Conservation (phyloP, 768 basidiomycete genomes). For the Kwoniella bestiolae region DNA sequence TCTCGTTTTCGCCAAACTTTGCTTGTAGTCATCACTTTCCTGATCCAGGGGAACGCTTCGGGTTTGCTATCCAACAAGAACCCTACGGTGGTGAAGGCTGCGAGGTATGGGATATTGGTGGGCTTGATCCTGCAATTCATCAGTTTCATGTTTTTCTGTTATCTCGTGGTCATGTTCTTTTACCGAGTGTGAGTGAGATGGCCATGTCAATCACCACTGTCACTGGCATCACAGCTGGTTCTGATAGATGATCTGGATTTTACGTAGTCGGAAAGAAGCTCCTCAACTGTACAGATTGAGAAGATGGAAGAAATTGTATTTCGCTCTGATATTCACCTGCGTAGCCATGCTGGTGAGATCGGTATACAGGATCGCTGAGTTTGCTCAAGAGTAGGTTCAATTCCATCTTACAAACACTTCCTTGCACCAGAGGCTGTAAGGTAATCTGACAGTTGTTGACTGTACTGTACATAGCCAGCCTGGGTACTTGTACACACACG, state of each 20-base stretch:
- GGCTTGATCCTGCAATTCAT: constrained; percentile 53
- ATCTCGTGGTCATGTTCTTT: constrained; percentile 42
- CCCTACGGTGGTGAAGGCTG: constrained; percentile 28
- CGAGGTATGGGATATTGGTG: constrained; percentile 51
- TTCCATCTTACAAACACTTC: neutral
- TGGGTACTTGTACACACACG: constrained; percentile 53
- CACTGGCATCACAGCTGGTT: neutral
- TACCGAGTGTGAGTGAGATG: constrained; percentile 48
- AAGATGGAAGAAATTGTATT: constrained; percentile 53
- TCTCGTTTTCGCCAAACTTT: no score
- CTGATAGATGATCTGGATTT: neutral
- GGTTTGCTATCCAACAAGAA: constrained; percentile 44
- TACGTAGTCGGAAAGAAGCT: constrained; percentile 33
- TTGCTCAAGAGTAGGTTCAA: constrained; percentile 50
- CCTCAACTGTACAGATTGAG: constrained; percentile 36
- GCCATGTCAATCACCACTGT: neutral
- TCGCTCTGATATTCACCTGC: constrained; percentile 53
- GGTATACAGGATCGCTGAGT: constrained; percentile 50
- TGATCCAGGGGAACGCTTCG: constrained; percentile 55
- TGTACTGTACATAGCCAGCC: constrained; percentile 30
- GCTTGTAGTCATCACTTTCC: constrained; percentile 53
- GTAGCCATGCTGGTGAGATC: constrained; percentile 53
- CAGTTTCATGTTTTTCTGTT: constrained; percentile 48
- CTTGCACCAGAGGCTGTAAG: neutral
- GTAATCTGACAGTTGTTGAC: neutral